phyloP scores from a whole-genome alignment of 352 stramenopile species.

The Globisporangium perplexum region DNA sequence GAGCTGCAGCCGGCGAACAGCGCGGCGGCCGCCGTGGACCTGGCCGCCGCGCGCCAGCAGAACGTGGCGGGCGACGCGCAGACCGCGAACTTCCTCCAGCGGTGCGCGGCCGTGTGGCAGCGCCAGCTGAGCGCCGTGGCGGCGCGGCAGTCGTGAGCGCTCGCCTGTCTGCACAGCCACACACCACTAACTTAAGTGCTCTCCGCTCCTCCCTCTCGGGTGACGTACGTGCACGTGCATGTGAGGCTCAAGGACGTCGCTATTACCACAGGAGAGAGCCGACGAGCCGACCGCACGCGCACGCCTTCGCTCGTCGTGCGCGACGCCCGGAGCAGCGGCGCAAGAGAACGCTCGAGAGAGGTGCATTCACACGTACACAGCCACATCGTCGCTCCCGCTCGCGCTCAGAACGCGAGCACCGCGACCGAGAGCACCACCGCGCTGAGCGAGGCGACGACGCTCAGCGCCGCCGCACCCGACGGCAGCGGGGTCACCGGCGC shows the following conservation, averaged over 20 bases:
- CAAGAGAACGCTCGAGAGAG: background rate
- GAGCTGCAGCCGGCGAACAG: constrained; percentile 6
- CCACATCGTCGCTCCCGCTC: background rate
- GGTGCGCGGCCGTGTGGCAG: constrained; percentile 28
- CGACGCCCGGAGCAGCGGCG: too few species aligned
- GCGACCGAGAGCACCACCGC: constrained; percentile 11
- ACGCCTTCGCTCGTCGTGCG: background rate
- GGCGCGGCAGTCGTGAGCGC: constrained; percentile 3
- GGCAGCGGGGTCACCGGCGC: constrained; percentile 3
- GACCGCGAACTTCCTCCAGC: constrained; percentile 18
- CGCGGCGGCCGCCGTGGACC: constrained; percentile 6
- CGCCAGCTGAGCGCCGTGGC: constrained; percentile 16
- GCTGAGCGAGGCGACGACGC: constrained; percentile 8
- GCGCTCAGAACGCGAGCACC: constrained; percentile 10
- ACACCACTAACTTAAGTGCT: background rate
- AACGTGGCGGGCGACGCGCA: constrained; percentile 14
- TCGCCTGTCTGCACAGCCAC: background rate
- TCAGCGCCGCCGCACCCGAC: constrained; percentile 8
- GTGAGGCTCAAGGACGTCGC: background rate
- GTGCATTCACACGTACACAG: background rate
- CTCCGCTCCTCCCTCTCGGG: too few species aligned
- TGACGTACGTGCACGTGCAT: too few species aligned
- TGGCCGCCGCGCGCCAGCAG: constrained; percentile 8
- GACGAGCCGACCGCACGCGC: background rate
- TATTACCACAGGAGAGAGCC: background rate